Conservation (phyloP, 2,329 filamentous ascomycete genomes). For the Blastomyces gilchristii region DNA sequence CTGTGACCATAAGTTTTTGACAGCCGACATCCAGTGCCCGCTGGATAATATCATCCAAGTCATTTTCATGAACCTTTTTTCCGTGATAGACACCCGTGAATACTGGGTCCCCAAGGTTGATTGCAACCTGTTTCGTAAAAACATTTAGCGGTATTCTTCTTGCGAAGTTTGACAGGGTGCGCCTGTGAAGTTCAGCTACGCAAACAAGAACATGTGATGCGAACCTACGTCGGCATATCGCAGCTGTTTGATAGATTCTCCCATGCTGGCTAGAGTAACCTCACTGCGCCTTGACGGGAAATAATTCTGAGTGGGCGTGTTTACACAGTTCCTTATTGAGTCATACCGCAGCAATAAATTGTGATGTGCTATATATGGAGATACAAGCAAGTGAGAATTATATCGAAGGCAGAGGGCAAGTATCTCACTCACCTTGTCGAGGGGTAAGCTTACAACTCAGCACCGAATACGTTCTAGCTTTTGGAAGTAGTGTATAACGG, state of each 20-base stretch:
- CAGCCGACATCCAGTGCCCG: constrained; percentile 71
- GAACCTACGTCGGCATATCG: constrained; percentile 40
- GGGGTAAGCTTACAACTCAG: background rate
- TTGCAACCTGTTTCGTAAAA: constrained; percentile 54
- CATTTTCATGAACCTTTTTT: constrained; percentile 47
- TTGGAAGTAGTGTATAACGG: background rate
- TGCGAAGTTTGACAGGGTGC: background rate
- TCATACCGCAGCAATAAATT: background rate
- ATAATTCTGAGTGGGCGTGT: constrained; percentile 10
- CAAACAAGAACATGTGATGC: background rate
- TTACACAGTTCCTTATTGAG: background rate
- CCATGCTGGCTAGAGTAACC: constrained; percentile 23
- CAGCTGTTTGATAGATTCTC: constrained; percentile 25
- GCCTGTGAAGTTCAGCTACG: background rate
- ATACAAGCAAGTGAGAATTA: background rate
- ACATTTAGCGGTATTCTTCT: background rate
- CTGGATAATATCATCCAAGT: constrained; percentile 56
- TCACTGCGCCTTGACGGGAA: background rate
- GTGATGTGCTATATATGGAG: background rate
- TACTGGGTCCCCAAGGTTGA: constrained; percentile 89
- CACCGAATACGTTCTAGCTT: background rate
- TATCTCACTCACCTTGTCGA: background rate
- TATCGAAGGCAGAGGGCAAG: background rate
- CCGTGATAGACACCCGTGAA: constrained; percentile 79
- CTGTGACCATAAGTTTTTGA: constrained; percentile 83